Evolutionary conservation across 495 filamentous ascomycete genomes (phyloP).

Genomic region (Penicillium subrubescens): DNA sequence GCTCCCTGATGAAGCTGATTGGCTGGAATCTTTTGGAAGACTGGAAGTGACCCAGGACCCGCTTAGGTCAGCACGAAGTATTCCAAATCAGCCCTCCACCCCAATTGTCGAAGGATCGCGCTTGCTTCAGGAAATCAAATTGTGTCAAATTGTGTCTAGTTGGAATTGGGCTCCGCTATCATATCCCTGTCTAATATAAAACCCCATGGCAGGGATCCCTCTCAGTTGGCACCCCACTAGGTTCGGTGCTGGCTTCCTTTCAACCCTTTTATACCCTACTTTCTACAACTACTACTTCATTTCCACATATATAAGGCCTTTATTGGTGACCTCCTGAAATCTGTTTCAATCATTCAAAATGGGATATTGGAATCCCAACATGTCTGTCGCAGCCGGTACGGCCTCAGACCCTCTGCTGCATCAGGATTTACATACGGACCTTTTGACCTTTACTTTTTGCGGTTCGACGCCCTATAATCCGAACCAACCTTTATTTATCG

Average conservation of each 20-base stretch:
- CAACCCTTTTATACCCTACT: too few species aligned
- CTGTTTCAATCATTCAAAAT: slow-evolving; percentile 30
- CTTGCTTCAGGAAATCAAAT: slow-evolving; percentile 27
- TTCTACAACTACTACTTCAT: background rate
- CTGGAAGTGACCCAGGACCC: background rate
- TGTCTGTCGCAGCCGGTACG: slow-evolving; percentile 22
- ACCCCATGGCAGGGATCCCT: slow-evolving; percentile 2
- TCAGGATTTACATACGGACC: slow-evolving; percentile 37
- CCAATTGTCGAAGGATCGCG: slow-evolving; percentile 5
- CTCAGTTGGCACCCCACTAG: background rate
- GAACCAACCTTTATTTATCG: slow-evolving; percentile 54
- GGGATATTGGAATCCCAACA: slow-evolving; percentile 36
- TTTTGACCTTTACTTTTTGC: slow-evolving; percentile 45
- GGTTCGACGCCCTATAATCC: slow-evolving; percentile 38
- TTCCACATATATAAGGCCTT: background rate
- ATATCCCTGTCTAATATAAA: background rate
- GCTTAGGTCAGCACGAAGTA: slow-evolving; percentile 17
- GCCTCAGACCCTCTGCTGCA: slow-evolving; percentile 22
- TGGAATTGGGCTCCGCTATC: background rate
- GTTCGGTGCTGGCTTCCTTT: background rate
- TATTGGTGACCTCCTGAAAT: background rate
- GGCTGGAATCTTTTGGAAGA: background rate
- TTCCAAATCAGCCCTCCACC: slow-evolving; percentile 13
- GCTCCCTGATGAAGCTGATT: background rate
- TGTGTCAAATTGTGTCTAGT: background rate